Conservation (phyloP, 2,329 filamentous ascomycete genomes). For the Verticillium alfalfae region DNA sequence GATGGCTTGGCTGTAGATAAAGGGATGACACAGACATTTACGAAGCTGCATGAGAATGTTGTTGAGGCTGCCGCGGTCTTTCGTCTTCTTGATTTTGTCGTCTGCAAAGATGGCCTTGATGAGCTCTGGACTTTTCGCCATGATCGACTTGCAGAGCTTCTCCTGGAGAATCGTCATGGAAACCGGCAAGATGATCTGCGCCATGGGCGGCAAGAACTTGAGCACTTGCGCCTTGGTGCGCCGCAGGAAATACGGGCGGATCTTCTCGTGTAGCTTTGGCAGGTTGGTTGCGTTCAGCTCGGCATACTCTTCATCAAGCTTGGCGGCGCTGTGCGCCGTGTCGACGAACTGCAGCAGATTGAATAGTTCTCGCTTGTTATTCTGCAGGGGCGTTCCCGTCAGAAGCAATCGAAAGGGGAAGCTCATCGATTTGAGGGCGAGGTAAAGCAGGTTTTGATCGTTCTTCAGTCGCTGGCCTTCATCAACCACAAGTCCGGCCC, state of each 20-base stretch:
- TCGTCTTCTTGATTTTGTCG: conserved; percentile 59
- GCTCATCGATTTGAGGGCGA: conserved; percentile 64
- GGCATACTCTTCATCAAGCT: conserved; percentile 68
- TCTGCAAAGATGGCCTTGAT: conserved; percentile 81
- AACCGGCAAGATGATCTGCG: conserved; percentile 92
- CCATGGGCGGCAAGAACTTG: conserved; percentile 87
- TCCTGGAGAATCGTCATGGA: conserved; percentile 93
- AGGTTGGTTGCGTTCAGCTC: conserved; percentile 82
- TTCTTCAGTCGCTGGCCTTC: conserved; percentile 96
- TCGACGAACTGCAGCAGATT: conserved; percentile 96
- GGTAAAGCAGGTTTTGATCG: conserved; percentile 78
- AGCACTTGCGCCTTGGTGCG: conserved; percentile 88
- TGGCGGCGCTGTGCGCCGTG: conserved; percentile 59
- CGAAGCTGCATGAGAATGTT: conserved; percentile 95
- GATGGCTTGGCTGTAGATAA: conserved; percentile 85
- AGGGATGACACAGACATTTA: conserved; percentile 93
- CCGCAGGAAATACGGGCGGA: conserved; percentile 64
- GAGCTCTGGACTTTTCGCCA: conserved; percentile 83
- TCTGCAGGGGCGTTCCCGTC: conserved; percentile 89
- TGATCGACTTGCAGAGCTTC: conserved; percentile 88
- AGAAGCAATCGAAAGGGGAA: conserved; percentile 81
- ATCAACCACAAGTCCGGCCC: conserved; percentile 86
- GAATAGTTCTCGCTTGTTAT: conserved; percentile 91
- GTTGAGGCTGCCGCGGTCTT: conserved; percentile 75
- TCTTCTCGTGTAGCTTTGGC: conserved; percentile 72